Base-by-base conservation (phyloP, 495 filamentous ascomycete species). In the Aeminium ludgeri region DNA sequence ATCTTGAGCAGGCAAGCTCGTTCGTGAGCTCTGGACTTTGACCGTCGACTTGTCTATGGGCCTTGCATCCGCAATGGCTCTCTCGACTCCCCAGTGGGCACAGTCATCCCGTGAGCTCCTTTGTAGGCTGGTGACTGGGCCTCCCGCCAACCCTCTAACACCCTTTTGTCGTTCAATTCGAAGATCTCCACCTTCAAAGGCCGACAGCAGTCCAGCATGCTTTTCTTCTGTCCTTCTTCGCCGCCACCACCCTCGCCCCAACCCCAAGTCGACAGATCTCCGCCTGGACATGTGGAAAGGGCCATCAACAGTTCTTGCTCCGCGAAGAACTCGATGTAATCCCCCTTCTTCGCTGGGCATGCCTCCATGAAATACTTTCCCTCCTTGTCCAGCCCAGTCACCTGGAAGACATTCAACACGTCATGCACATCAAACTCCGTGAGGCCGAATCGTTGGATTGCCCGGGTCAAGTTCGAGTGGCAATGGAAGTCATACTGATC, bases 401-500 rank as follows among this genome's bases (percentile, higher is more conserved):
- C 79, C 52, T 85, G 80, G 49, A 89, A 86, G 17, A 86, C 66
- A 54, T 86, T 86, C 38, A 86, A 59, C 1, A 86, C 80, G 59
- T 86, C 80, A 47, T 86, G 82, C 10, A 86, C 71, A 59, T 86
- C 80, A 32, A 67, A 59, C 55, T 86, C 82, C 8, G 65, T 70
- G 37, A 86, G 50, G 0, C 77, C 78, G 53, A 68, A 74, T 0
- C 74, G 75, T 1, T 75, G 50, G 20, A 86, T 68, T 0, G 82
- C 76, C 2, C 82, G 72, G 4, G 72, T 75, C 15, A 89, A 67
- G 47, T 89, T 89, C 15, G 77, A 84, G 52, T 82, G 80, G 57
- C 82, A 86, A 52, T 86, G 78, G 56, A 72, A 85, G 49, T 86
- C 78, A 49, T 80, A 86, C 4, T 64, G 65, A 41, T 71, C 67